These are phyloP conservation scores for Dioszegia crocea DNA, from an alignment of 768 basidiomycete species.

Conservation along the genomic window DNA sequence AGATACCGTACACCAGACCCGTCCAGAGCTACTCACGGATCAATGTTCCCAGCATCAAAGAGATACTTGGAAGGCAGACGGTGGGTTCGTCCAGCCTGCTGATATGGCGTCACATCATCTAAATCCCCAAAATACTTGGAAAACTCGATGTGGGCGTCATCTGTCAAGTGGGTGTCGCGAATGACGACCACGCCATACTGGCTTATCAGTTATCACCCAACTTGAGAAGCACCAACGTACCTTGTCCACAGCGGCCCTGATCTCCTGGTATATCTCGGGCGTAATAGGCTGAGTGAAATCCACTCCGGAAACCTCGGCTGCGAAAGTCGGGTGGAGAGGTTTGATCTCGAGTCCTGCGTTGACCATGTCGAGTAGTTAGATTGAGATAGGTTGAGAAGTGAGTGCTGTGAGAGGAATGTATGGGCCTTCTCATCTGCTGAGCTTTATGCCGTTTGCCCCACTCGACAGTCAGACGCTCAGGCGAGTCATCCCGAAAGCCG, in stretches of 20 bases:
- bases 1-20: not conserved
- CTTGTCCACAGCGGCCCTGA: conserved; percentile 8
- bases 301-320: conserved; percentile 36
- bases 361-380: not conserved
- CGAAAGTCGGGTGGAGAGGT: conserved; percentile 42
- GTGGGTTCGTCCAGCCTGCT: conserved; percentile 31
- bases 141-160: conserved; percentile 38
- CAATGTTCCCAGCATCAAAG: conserved; percentile 42
- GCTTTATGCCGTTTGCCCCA: not conserved
- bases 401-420: not conserved
- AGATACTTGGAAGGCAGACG: conserved; percentile 33
- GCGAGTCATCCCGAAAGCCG: no score
- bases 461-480: no score
- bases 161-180: conserved; percentile 42
- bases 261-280: conserved; percentile 20
- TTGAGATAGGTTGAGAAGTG: not conserved
- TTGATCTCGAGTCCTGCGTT: conserved; percentile 13
- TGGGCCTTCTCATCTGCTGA: not conserved
- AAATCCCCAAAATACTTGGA: conserved; percentile 36
- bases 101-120: conserved; percentile 22
- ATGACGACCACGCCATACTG: conserved; percentile 41
- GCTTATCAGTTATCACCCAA: not conserved
- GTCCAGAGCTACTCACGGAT: conserved; percentile 13
- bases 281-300: conserved; percentile 42
- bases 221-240: not conserved